These are phyloP conservation scores for Blastobotrys persicus DNA, from an alignment of 1,139 yeast species.

Conservation along the genomic window DNA sequence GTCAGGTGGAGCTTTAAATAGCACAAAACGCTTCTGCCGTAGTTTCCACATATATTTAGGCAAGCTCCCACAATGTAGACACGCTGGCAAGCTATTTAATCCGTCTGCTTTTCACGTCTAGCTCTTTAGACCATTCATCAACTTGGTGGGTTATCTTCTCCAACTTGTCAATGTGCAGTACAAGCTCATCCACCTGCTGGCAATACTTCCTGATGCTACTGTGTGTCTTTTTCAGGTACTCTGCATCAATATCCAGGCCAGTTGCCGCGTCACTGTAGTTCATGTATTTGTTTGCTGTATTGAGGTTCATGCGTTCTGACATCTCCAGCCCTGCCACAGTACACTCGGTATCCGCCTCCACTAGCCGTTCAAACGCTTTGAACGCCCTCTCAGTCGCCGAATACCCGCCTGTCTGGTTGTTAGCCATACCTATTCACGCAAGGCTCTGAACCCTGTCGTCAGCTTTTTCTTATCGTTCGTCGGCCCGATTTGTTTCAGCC, in stretches of 20 bases:
- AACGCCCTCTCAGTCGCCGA: constrained; percentile 11
- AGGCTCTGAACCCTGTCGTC: too few relatives aligned
- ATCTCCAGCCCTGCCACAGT: constrained; percentile 34
- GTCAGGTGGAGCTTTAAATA: background rate
- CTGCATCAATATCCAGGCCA: constrained; percentile 28
- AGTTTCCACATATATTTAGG: background rate
- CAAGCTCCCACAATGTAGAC: background rate
- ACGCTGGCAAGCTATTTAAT: background rate
- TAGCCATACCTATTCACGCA: background rate
- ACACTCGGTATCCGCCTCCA: constrained; percentile 38
- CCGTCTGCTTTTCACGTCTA: constrained; percentile 44
- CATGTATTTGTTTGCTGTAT: constrained; percentile 31
- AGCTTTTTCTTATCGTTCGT: too few relatives aligned
- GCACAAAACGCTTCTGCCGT: too few relatives aligned
- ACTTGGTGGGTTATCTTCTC: constrained; percentile 52
- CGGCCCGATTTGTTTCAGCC: background rate
- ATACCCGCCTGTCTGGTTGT: background rate
- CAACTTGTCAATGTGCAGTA: constrained; percentile 46
- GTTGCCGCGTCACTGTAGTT: constrained; percentile 33
- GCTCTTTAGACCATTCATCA: constrained; percentile 58
- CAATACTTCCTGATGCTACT: constrained; percentile 22
- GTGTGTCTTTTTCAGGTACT: constrained; percentile 20
- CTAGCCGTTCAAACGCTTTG: constrained; percentile 19
- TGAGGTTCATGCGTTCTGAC: constrained; percentile 35
- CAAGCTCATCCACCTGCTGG: constrained; percentile 37